Evolutionary conservation across 2,329 filamentous ascomycete species (phyloP).

Genomic region (Aphanoascus verrucosus): DNA sequence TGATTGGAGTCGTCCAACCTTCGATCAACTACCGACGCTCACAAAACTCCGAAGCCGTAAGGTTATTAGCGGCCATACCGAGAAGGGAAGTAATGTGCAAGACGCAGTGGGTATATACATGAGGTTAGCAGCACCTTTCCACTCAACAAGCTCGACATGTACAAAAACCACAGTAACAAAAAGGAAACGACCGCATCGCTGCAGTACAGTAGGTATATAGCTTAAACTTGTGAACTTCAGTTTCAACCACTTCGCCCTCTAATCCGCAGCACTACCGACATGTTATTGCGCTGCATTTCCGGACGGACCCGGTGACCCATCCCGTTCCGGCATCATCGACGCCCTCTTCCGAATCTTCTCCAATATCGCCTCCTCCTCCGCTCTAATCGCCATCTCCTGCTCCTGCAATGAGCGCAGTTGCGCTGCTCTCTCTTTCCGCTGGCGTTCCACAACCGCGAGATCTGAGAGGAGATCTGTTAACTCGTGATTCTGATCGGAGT

Average conservation of each 20-base stretch:
- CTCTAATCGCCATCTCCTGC: slow-evolving; percentile 7
- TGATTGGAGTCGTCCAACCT: no score
- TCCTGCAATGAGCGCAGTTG: slow-evolving; percentile 1
- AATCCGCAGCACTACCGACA: not conserved
- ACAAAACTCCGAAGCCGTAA: no score
- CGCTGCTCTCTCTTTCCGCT: not conserved
- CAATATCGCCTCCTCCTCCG: slow-evolving; percentile 1
- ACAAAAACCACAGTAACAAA: no score
- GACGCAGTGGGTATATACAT: no score
- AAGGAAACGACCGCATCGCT: no score
- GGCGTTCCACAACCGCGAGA: slow-evolving; percentile 4
- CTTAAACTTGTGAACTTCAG: no score
- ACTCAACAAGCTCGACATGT: no score
- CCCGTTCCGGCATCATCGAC: not conserved
- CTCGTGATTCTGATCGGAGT: not conserved
- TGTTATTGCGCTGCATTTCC: not conserved
- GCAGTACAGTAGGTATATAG: no score
- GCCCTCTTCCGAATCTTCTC: slow-evolving; percentile 6
- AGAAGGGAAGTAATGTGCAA: no score
- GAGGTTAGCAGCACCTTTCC: no score
- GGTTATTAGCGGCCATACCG: no score
- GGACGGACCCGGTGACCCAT: not conserved
- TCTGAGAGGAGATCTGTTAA: slow-evolving; percentile 1
- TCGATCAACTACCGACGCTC: no score
- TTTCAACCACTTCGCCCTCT: not conserved